A percentile compares a stretch with the other conserved stretches of the same genome.
Evolutionary conservation across 257 asterid species (phyloP).

Genomic region (Phtheirospermum japonicum): DNA sequence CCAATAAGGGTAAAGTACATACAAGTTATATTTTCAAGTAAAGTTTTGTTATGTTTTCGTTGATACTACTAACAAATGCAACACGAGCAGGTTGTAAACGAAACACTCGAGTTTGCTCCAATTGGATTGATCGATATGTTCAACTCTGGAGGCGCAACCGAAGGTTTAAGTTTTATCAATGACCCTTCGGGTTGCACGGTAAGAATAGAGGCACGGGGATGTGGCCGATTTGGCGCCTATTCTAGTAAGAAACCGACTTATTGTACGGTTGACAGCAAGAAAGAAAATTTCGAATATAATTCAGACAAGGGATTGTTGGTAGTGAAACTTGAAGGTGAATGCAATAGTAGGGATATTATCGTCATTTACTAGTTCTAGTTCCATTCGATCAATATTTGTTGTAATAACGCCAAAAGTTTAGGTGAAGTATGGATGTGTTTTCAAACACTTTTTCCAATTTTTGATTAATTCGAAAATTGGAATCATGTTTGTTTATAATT

Average conservation of each 20-base stretch:
- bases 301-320: conserved; percentile 36
- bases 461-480: no score
- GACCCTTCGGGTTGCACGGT: conserved; percentile 22
- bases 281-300: conserved; percentile 31
- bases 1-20: conserved; percentile 48
- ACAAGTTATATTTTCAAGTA: no score
- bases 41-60: neutral
- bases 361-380: conserved; percentile 25
- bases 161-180: conserved; percentile 20
- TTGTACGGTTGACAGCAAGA: conserved; percentile 36
- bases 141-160: conserved; percentile 52
- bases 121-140: conserved; percentile 52
- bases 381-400: no score
- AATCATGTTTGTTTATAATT: no score
- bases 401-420: no score
- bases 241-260: conserved; percentile 40
- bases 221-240: conserved; percentile 57
- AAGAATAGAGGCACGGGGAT: conserved; percentile 35
- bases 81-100: conserved; percentile 30
- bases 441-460: no score
- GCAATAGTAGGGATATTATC: conserved; percentile 30
- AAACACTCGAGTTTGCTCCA: conserved; percentile 38
- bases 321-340: conserved; percentile 39
- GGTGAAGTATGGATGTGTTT: no score
- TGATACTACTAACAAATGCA: conserved; percentile 3